phyloP scores from a whole-genome alignment of 2,329 filamentous ascomycete species.

The Tolypocladium nubicola region DNA sequence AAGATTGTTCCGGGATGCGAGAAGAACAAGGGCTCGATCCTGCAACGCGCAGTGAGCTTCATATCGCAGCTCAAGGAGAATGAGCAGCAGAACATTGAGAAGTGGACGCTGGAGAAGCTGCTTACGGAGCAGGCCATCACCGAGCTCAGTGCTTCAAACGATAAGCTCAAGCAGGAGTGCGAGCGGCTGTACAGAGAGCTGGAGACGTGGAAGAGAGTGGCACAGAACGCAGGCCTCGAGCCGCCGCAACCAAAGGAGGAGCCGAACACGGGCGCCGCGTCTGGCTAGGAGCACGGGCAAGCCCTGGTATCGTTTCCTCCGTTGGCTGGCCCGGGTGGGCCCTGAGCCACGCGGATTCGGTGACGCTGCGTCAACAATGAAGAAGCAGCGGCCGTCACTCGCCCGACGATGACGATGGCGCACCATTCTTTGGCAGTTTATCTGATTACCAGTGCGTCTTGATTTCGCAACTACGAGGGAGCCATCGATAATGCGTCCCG shows the following conservation, averaged over 20 bases:
- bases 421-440: not conserved
- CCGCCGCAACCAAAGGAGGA: slow-evolving; percentile 29
- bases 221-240: slow-evolving; percentile 47
- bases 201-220: slow-evolving; percentile 67
- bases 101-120: slow-evolving; percentile 86
- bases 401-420: not conserved
- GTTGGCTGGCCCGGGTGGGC: not conserved
- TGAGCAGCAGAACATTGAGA: slow-evolving; percentile 86
- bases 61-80: slow-evolving; percentile 93
- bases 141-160: slow-evolving; percentile 77
- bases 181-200: slow-evolving; percentile 68
- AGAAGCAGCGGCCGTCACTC: not conserved
- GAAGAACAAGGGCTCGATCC: slow-evolving; percentile 97
- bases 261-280: slow-evolving; percentile 11
- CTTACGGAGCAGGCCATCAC: slow-evolving; percentile 81
- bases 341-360: not conserved
- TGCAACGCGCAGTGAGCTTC: slow-evolving; percentile 87
- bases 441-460: not conserved
- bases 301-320: not conserved
- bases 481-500: not conserved
- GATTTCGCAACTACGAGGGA: not conserved
- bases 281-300: slow-evolving; percentile 15
- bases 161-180: slow-evolving; percentile 74
- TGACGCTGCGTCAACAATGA: not conserved
- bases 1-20: slow-evolving; percentile 97